These are phyloP conservation scores for Juncus inflexus DNA, from an alignment of 176 grass and related monocot species.

Conservation along the genomic window DNA sequence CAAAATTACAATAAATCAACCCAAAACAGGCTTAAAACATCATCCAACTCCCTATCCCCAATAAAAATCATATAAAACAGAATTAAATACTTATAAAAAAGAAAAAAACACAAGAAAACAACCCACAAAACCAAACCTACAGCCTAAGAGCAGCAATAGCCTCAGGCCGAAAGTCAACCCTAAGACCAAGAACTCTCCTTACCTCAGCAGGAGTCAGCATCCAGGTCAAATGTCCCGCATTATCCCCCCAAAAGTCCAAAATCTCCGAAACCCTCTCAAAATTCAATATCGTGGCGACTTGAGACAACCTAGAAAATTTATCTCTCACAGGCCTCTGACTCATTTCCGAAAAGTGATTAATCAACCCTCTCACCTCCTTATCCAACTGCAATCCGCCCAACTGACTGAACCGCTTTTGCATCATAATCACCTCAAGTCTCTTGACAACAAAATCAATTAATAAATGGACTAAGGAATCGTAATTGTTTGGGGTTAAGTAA, in stretches of 20 bases:
- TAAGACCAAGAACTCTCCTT: conserved; percentile 70
- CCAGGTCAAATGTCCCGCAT: conserved; percentile 93
- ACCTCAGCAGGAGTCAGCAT: conserved; percentile 88
- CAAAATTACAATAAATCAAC: too few species aligned
- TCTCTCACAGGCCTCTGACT: conserved; percentile 78
- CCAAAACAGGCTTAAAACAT: neutral
- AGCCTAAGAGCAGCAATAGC: conserved; percentile 85
- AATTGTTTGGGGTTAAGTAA: conserved; percentile 78
- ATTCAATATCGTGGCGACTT: conserved; percentile 90
- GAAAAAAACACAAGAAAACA: neutral
- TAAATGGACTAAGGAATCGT: conserved; percentile 79
- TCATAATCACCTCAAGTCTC: conserved; percentile 97
- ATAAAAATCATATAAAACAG: neutral
- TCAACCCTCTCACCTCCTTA: conserved; percentile 75
- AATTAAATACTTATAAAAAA: neutral
- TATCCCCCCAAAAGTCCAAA: conserved; percentile 96
- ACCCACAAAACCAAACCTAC: conserved; percentile 30
- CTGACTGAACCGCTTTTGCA: conserved; percentile 95
- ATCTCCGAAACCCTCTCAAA: conserved; percentile 91
- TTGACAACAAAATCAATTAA: conserved; percentile 86
- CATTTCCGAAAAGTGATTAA: conserved; percentile 97
- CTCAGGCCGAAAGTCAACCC: conserved; percentile 86
- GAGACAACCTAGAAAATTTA: conserved; percentile 86
- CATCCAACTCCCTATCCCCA: neutral
- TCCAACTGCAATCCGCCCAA: conserved; percentile 85